These are phyloP conservation scores for Cephaloascus albidus DNA, from an alignment of 805 yeast species.

Conservation along the genomic window DNA sequence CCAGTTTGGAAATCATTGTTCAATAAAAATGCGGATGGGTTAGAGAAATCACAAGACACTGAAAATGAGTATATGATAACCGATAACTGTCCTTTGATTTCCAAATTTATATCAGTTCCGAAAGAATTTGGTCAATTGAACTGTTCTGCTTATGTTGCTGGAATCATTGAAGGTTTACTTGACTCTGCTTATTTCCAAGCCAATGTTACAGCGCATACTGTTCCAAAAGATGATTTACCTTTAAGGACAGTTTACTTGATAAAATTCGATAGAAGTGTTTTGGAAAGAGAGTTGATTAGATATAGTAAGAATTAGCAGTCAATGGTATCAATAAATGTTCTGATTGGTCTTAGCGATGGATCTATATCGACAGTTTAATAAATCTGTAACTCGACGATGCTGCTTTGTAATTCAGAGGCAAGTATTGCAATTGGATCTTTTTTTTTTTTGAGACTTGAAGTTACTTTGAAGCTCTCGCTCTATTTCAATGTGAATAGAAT, in stretches of 20 bases:
- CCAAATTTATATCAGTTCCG: conserved; percentile 71
- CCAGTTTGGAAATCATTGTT: conserved; percentile 67
- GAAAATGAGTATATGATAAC: conserved; percentile 70
- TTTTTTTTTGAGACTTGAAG: too few relatives aligned
- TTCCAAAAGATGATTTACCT: conserved; percentile 50
- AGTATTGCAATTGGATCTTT: too few relatives aligned
- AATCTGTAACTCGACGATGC: too few relatives aligned
- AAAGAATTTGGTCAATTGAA: conserved; percentile 69
- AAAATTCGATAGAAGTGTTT: conserved; percentile 52
- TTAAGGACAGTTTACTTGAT: conserved; percentile 67
- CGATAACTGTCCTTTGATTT: conserved; percentile 63
- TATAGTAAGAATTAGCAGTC: conserved; percentile 12
- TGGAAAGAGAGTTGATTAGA: conserved; percentile 43
- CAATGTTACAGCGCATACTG: conserved; percentile 74
- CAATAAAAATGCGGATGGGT: conserved; percentile 63
- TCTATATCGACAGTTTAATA: too few relatives aligned
- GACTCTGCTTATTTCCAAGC: conserved; percentile 69
- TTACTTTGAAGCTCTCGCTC: too few relatives aligned
- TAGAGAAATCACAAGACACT: conserved; percentile 60
- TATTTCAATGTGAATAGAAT: too few relatives aligned
- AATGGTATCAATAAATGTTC: too few relatives aligned
- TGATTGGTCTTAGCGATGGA: too few relatives aligned
- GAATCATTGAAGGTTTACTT: conserved; percentile 74
- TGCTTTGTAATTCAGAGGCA: too few relatives aligned
- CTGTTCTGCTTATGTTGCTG: conserved; percentile 79